phyloP scores from a whole-genome alignment of 345 rosid species.

The Psidium friedrichsthalianum region DNA sequence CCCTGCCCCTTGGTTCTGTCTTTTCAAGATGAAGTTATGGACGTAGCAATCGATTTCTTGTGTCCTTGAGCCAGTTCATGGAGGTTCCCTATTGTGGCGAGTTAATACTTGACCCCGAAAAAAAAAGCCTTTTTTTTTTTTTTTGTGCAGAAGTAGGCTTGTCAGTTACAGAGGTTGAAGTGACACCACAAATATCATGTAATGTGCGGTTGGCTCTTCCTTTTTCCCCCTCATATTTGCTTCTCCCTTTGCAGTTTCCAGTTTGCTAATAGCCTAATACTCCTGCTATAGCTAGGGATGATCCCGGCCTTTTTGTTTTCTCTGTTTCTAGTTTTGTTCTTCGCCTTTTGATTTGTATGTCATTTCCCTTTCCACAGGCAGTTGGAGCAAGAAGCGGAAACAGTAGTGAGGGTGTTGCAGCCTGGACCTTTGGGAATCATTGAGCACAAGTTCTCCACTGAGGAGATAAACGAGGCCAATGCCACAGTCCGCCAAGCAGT shows the following conservation, averaged over 20 bases:
- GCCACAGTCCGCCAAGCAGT: conserved; percentile 56
- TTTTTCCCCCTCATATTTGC: neutral
- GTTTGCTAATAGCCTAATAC: neutral
- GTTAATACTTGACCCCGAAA: neutral
- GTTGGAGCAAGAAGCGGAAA: conserved; percentile 76
- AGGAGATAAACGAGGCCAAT: conserved; percentile 52
- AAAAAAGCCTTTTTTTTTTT: neutral
- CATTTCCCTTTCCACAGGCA: conserved; percentile 28
- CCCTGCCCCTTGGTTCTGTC: neutral
- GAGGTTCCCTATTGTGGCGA: neutral
- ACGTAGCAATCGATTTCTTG: neutral
- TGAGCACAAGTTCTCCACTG: conserved; percentile 73
- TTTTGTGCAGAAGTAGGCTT: neutral
- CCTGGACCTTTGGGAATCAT: conserved; percentile 84
- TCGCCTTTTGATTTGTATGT: neutral
- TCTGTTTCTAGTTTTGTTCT: neutral
- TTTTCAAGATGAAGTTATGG: neutral
- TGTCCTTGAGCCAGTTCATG: neutral
- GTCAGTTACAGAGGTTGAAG: neutral
- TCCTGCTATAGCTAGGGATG: neutral
- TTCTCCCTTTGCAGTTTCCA: neutral
- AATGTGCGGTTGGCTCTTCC: neutral
- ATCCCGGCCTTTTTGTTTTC: neutral
- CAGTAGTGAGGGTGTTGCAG: conserved; percentile 68
- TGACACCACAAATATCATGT: neutral